Percentiles rank a stretch among this genome's conserved stretches.
Evolutionary conservation across 1,139 yeast species (phyloP).

Genomic region (Hyphopichia fennica): DNA sequence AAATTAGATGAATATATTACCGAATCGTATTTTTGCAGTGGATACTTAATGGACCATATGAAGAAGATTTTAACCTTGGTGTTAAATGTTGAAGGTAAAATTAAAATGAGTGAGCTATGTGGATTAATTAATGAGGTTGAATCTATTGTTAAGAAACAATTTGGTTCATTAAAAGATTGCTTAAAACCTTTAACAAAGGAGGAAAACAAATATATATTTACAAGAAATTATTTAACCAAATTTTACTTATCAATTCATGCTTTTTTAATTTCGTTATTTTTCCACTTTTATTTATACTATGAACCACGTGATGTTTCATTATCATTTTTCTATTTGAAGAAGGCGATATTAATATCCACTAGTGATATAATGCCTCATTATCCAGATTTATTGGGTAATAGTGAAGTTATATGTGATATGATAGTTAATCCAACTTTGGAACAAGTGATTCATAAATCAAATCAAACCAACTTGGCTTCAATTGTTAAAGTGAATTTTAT

Average conservation of each 20-base stretch:
- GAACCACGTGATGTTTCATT: conserved; percentile 27
- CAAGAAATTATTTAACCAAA: conserved; percentile 26
- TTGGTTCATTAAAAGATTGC: conserved; percentile 23
- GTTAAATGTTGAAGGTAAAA: conserved; percentile 21
- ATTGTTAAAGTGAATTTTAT: conserved; percentile 28
- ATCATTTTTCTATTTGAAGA: conserved; percentile 37
- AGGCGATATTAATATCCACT: conserved; percentile 29
- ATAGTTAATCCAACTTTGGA: conserved; percentile 43
- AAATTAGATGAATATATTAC: conserved; percentile 23
- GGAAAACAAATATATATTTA: conserved; percentile 16
- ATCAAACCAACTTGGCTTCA: conserved; percentile 32
- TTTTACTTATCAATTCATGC: conserved; percentile 28
- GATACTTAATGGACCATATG: conserved; percentile 4
- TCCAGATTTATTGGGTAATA: conserved; percentile 30
- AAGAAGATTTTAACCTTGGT: conserved; percentile 14
- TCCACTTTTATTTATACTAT: conserved; percentile 41
- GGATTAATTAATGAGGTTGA: conserved; percentile 21
- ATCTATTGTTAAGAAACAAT: conserved; percentile 12
- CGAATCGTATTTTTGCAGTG: conserved; percentile 11
- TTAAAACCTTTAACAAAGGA: conserved; percentile 16
- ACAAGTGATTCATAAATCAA: conserved; percentile 37
- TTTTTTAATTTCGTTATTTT: conserved; percentile 35
- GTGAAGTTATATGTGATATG: conserved; percentile 37
- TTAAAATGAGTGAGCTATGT: conserved; percentile 24
- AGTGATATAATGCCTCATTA: conserved; percentile 42